Percentiles rank a stretch among this genome's conserved stretches.
These are phyloP conservation scores for Fistulina hepatica DNA, from an alignment of 1,284 basidiomycete species.

Conservation along the genomic window DNA sequence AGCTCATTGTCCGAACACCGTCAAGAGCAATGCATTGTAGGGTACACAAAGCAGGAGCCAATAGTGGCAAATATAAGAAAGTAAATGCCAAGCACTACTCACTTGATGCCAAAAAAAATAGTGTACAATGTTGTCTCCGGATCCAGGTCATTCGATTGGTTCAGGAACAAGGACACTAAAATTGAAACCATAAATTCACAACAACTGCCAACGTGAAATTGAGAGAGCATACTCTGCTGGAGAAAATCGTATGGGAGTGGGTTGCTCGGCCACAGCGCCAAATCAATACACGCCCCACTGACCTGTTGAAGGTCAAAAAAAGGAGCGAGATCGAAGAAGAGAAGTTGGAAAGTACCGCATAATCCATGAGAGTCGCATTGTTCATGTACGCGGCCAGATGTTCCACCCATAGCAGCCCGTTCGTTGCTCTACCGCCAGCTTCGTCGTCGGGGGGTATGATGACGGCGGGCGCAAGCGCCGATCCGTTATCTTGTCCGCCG, in stretches of 20 bases:
- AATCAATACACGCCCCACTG: slow-evolving; percentile 23
- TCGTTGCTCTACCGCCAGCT: slow-evolving; percentile 26
- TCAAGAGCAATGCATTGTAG: no score
- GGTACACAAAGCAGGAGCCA: no score
- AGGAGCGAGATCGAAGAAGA: slow-evolving; percentile 1
- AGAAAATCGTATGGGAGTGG: slow-evolving; percentile 24
- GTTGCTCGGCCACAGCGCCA: slow-evolving; percentile 26
- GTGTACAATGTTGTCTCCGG: slow-evolving; percentile 25
- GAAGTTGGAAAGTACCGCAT: slow-evolving; percentile 20
- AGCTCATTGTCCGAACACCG: no score
- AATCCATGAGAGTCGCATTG: slow-evolving; percentile 24
- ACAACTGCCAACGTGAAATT: not conserved
- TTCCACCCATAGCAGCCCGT: slow-evolving; percentile 28
- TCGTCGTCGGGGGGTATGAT: slow-evolving; percentile 21
- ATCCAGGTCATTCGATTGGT: slow-evolving; percentile 23
- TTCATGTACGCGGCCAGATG: slow-evolving; percentile 23
- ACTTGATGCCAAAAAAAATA: slow-evolving; percentile 31
- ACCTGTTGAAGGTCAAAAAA: slow-evolving; percentile 13
- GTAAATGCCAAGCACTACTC: no score
- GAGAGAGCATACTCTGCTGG: slow-evolving; percentile 21
- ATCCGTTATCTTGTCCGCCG: slow-evolving; percentile 24
- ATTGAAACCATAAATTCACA: not conserved
- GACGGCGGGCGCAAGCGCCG: slow-evolving; percentile 23
- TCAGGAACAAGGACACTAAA: slow-evolving; percentile 21
- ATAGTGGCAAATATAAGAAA: not conserved